A percentile compares a stretch with the other conserved stretches of the same genome.
phyloP scores from a whole-genome alignment of 1,139 yeast species.

The Yamadazyma songkhlaensis region DNA sequence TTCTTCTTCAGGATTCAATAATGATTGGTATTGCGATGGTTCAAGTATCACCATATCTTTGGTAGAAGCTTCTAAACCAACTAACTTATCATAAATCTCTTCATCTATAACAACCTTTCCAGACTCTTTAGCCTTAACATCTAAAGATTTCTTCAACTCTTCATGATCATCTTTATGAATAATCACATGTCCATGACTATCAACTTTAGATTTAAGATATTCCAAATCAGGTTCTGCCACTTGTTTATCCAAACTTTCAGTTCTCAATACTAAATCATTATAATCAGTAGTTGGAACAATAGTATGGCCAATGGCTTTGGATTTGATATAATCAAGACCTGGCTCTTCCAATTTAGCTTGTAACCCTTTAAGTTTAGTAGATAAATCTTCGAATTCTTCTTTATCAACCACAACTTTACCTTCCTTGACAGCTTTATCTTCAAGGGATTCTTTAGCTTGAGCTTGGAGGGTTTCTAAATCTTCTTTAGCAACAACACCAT shows the following conservation, averaged over 20 bases:
- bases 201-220: slow-evolving; percentile 15
- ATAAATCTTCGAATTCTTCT: slow-evolving; percentile 1
- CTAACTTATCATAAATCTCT: slow-evolving; percentile 25
- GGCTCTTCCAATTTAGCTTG: slow-evolving; percentile 16
- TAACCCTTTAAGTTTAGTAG: slow-evolving; percentile 15
- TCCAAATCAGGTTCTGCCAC: slow-evolving; percentile 21
- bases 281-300: slow-evolving; percentile 8
- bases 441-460: slow-evolving; percentile 8
- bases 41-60: slow-evolving; percentile 3
- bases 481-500: slow-evolving; percentile 14
- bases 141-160: slow-evolving; percentile 11
- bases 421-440: slow-evolving; percentile 10
- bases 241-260: slow-evolving; percentile 16
- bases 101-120: slow-evolving; percentile 34
- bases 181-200: slow-evolving; percentile 16
- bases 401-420: slow-evolving; percentile 4
- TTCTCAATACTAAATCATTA: slow-evolving; percentile 7
- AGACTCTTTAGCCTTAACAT: slow-evolving; percentile 20
- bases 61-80: neutral
- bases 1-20: slow-evolving; percentile 7
- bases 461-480: slow-evolving; percentile 5
- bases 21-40: slow-evolving; percentile 1
- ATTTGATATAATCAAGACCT: slow-evolving; percentile 30
- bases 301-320: slow-evolving; percentile 19
- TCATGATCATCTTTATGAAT: slow-evolving; percentile 16